Percentiles rank a stretch among this genome's conserved stretches.
phyloP scores from a whole-genome alignment of 345 rosid genomes.

The Dipteronia sinensis region DNA sequence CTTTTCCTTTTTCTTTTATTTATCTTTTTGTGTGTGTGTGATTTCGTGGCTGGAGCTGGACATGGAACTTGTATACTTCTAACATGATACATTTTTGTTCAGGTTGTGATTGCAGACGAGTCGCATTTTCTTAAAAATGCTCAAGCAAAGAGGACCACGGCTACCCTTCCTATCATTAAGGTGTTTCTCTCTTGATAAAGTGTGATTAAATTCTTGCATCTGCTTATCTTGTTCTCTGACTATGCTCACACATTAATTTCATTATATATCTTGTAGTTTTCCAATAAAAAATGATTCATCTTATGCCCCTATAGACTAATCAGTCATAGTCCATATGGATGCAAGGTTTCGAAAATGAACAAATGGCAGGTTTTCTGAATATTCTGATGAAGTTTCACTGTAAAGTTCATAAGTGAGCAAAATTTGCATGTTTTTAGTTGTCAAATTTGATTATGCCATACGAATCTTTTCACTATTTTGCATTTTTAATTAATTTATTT shows the following conservation, averaged over 20 bases:
- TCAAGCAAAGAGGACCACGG: conserved; percentile 90
- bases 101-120: conserved; percentile 98
- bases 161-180: conserved; percentile 90
- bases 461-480: neutral
- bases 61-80: conserved; percentile 21
- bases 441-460: neutral
- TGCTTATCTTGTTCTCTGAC: conserved; percentile 6
- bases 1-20: neutral
- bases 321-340: conserved; percentile 3
- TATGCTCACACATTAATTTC: neutral
- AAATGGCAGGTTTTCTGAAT: conserved; percentile 1
- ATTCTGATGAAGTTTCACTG: neutral
- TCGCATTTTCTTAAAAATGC: conserved; percentile 94
- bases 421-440: neutral
- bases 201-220: conserved; percentile 11
- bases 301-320: neutral
- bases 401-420: neutral
- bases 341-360: conserved; percentile 14
- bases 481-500: conserved; percentile 2
- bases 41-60: neutral
- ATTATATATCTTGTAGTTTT: neutral
- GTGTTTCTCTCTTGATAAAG: conserved; percentile 37
- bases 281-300: conserved; percentile 3
- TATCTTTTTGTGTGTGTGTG: neutral
- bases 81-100: conserved; percentile 29